phyloP scores from a whole-genome alignment of 768 basidiomycete species.

The Tubosaeta sp. region DNA sequence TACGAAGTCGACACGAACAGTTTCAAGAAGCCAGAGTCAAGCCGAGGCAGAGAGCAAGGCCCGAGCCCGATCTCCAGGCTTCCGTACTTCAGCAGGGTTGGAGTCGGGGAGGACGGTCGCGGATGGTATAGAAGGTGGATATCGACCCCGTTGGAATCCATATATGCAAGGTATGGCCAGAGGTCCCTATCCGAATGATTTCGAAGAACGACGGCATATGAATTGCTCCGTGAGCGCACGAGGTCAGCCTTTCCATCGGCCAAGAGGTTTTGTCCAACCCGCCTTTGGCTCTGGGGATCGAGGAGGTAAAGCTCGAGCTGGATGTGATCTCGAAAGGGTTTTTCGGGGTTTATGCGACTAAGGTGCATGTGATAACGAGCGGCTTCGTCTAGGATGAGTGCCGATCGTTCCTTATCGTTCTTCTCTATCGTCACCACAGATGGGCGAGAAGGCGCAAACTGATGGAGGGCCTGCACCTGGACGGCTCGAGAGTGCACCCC shows the following conservation, averaged over 20 bases:
- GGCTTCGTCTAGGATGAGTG: constrained; percentile 50
- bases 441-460: constrained; percentile 35
- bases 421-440: constrained; percentile 37
- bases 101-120: constrained; percentile 29
- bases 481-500: constrained; percentile 37
- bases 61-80: constrained; percentile 36
- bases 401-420: constrained; percentile 29
- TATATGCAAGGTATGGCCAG: constrained; percentile 61
- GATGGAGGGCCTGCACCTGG: constrained; percentile 44
- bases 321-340: constrained; percentile 45
- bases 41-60: constrained; percentile 42
- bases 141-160: constrained; percentile 53
- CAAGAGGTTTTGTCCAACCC: constrained; percentile 44
- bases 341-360: constrained; percentile 44
- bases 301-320: constrained; percentile 51
- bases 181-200: constrained; percentile 50
- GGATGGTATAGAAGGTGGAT: constrained; percentile 57
- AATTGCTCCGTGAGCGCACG: constrained; percentile 36
- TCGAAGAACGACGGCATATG: constrained; percentile 46
- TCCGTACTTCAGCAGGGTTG: constrained; percentile 43
- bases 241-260: constrained; percentile 46
- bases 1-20: constrained; percentile 52
- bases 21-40: constrained; percentile 52
- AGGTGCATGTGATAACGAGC: constrained; percentile 60
- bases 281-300: constrained; percentile 41